phyloP scores from a whole-genome alignment of 2,329 filamentous ascomycete genomes.

The Apiospora sp. region DNA sequence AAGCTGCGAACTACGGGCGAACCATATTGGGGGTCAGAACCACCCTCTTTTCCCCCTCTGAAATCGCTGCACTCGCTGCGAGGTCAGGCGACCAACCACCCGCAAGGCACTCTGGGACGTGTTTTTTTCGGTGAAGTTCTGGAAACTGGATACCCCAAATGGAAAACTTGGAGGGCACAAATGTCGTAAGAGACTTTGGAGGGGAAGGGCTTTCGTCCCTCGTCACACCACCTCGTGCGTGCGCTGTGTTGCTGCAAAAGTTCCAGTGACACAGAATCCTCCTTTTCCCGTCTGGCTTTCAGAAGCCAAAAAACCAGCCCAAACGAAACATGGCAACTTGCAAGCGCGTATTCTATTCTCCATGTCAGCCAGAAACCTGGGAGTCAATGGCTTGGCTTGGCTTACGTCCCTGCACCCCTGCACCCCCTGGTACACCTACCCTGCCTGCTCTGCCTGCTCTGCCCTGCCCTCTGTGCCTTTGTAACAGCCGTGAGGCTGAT shows the following conservation, averaged over 20 bases:
- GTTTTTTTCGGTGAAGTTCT: slow-evolving; percentile 18
- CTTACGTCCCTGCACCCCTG: background rate
- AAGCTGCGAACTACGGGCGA: slow-evolving; percentile 9
- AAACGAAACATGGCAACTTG: slow-evolving; percentile 9
- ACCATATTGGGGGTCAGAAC: slow-evolving; percentile 3
- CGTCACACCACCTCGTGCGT: slow-evolving; percentile 17
- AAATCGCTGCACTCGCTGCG: slow-evolving; percentile 4
- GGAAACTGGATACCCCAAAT: slow-evolving; percentile 8
- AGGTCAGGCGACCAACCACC: slow-evolving; percentile 6
- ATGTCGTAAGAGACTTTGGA: slow-evolving; percentile 20
- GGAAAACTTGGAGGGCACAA: slow-evolving; percentile 19
- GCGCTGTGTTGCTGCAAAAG: slow-evolving; percentile 6
- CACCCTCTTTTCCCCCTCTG: background rate
- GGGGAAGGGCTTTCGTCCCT: background rate
- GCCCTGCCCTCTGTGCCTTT: background rate
- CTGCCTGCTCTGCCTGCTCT: background rate
- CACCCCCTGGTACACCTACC: slow-evolving; percentile 10
- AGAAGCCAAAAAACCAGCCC: background rate
- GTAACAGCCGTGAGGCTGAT: slow-evolving; percentile 15
- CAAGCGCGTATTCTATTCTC: slow-evolving; percentile 5
- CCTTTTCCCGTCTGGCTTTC: background rate
- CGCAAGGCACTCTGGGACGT: slow-evolving; percentile 1
- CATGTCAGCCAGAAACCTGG: slow-evolving; percentile 17
- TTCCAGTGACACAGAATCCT: slow-evolving; percentile 12
- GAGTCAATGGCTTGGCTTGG: background rate